A percentile compares a stretch with the other conserved stretches of the same genome.
Evolutionary conservation across 768 basidiomycete species (phyloP).

Genomic region (Porphyrellus cyaneotinctus): DNA sequence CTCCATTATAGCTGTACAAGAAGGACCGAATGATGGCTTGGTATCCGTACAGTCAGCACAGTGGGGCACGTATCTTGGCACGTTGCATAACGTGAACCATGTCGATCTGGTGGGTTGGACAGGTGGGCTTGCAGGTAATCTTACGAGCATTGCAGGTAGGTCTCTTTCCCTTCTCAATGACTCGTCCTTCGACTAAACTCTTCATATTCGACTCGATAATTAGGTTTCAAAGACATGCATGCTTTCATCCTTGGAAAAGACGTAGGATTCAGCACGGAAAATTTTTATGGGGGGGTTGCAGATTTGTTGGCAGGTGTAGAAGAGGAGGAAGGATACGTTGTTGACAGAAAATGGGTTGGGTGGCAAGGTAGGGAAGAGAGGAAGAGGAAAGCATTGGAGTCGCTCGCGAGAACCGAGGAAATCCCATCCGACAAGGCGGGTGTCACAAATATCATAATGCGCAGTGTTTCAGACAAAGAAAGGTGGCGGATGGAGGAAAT

Average conservation of each 20-base stretch:
- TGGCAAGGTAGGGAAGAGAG: conserved; percentile 14
- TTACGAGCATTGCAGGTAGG: conserved; percentile 23
- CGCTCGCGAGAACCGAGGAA: neutral
- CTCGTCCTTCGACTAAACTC: neutral
- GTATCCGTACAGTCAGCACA: conserved; percentile 83
- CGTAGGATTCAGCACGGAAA: conserved; percentile 87
- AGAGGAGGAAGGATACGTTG: conserved; percentile 46
- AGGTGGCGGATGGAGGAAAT: conserved; percentile 26
- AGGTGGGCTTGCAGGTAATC: conserved; percentile 27
- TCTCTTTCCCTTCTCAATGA: neutral
- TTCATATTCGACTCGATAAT: neutral
- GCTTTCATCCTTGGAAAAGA: conserved; percentile 84
- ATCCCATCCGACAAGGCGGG: neutral
- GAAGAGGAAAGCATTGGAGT: conserved; percentile 3
- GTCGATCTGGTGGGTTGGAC: conserved; percentile 94
- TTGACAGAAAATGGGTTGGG: conserved; percentile 24
- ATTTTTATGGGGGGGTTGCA: conserved; percentile 83
- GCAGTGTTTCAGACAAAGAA: conserved; percentile 23
- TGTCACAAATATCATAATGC: conserved; percentile 2
- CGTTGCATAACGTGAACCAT: conserved; percentile 85
- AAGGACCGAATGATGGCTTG: conserved; percentile 93
- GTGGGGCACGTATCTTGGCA: conserved; percentile 98
- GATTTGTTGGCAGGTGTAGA: conserved; percentile 77
- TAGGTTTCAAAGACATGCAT: conserved; percentile 73
- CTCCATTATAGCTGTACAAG: conserved; percentile 75